These are phyloP conservation scores for Plasmodium vivax DNA, from an alignment of 169 alveolate species.

Conservation along the genomic window DNA sequence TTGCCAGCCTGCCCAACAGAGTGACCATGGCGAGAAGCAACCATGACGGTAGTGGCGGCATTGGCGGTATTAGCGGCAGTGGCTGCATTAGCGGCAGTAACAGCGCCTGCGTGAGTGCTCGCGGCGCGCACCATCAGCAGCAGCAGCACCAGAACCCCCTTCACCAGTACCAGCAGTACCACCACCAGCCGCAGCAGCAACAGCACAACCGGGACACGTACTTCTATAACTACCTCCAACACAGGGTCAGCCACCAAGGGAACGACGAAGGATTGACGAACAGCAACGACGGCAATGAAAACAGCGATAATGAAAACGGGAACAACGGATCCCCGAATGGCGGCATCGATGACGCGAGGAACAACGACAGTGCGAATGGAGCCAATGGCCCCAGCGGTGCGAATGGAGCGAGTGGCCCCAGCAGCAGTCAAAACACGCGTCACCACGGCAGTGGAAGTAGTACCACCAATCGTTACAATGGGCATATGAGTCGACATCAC, in stretches of 20 bases:
- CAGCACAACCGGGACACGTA: constrained; percentile 28
- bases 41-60: neutral
- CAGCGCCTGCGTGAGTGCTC: neutral
- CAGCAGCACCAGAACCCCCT: neutral
- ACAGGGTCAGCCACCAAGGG: constrained; percentile 1
- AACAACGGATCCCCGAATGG: neutral
- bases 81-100: neutral
- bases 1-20: neutral
- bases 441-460: neutral
- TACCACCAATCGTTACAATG: neutral
- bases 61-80: too few relatives aligned
- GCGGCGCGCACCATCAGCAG: neutral
- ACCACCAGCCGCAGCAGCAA: neutral
- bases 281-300: neutral
- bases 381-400: neutral
- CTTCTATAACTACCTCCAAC: constrained; percentile 30
- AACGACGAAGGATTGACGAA: neutral
- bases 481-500: neutral
- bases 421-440: neutral
- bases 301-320: neutral
- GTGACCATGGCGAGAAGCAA: neutral
- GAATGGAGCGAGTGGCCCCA: neutral
- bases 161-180: neutral
- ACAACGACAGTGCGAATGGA: neutral
- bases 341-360: neutral